phyloP scores from a whole-genome alignment of 2,329 filamentous ascomycete genomes.

The Pseudomassariella vexata region DNA sequence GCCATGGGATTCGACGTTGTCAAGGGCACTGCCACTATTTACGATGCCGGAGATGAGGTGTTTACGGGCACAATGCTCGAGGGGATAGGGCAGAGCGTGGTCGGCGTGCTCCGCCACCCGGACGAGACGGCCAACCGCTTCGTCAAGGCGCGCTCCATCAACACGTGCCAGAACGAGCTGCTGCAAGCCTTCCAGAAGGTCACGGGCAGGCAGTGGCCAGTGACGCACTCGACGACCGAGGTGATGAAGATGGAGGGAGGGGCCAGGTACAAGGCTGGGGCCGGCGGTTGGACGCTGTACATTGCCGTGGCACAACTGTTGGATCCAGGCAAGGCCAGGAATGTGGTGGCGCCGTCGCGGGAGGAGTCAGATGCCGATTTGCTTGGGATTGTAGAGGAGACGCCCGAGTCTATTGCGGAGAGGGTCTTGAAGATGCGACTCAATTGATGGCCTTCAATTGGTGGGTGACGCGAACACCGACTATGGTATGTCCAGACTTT shows the following conservation, averaged over 20 bases:
- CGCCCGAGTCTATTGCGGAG: too few relatives aligned
- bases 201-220: slow-evolving; percentile 15
- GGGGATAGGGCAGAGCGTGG: slow-evolving; percentile 20
- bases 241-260: slow-evolving; percentile 14
- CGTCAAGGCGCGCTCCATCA: slow-evolving; percentile 21
- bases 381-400: slow-evolving; percentile 20
- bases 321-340: slow-evolving; percentile 20
- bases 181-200: slow-evolving; percentile 18
- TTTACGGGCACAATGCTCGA: slow-evolving; percentile 23
- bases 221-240: slow-evolving; percentile 11
- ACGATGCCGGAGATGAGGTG: slow-evolving; percentile 18
- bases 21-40: slow-evolving; percentile 16
- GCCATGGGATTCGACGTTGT: slow-evolving; percentile 22
- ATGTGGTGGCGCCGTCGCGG: slow-evolving; percentile 17
- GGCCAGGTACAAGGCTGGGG: slow-evolving; percentile 14
- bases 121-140: slow-evolving; percentile 16
- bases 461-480: too few relatives aligned
- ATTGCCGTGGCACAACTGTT: slow-evolving; percentile 23
- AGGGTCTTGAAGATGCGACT: too few relatives aligned
- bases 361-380: slow-evolving; percentile 19
- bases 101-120: slow-evolving; percentile 2
- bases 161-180: slow-evolving; percentile 16
- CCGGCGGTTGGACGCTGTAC: slow-evolving; percentile 19
- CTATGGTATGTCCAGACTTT: too few relatives aligned
- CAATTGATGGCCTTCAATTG: too few relatives aligned